Conservation (phyloP, 352 stramenopile genomes). For the Lagenidium sp. region DNA sequence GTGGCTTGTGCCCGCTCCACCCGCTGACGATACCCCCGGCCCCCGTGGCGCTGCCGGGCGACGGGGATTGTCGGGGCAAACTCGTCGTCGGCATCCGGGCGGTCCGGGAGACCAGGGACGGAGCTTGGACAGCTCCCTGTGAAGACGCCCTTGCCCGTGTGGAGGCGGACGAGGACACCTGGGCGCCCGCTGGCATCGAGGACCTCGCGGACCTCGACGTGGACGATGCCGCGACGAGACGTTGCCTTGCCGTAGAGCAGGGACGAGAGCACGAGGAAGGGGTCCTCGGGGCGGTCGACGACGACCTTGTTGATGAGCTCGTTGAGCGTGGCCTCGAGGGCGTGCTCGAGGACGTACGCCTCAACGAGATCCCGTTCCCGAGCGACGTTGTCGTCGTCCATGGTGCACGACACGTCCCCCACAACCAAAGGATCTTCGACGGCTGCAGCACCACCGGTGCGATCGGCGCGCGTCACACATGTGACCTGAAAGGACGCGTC, state of each 20-base stretch:
- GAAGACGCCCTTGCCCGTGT: slow-evolving; percentile 66
- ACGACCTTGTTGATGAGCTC: slow-evolving; percentile 70
- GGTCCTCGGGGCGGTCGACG: slow-evolving; percentile 45
- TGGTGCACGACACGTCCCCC: too few relatives aligned
- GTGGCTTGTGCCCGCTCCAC: slow-evolving; percentile 21
- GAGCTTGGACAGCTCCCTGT: slow-evolving; percentile 32
- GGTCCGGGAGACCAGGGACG: slow-evolving; percentile 25
- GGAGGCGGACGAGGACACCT: slow-evolving; percentile 40
- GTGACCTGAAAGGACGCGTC: too few relatives aligned
- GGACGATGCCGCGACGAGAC: slow-evolving; percentile 53
- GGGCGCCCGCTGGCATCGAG: slow-evolving; percentile 29
- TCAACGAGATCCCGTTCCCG: slow-evolving; percentile 70
- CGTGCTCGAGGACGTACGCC: slow-evolving; percentile 59
- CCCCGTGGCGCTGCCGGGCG: slow-evolving; percentile 28
- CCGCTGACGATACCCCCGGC: slow-evolving; percentile 26
- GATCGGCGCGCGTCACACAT: too few relatives aligned
- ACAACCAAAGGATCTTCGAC: too few relatives aligned
- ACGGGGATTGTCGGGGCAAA: slow-evolving; percentile 14
- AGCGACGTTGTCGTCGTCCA: slow-evolving; percentile 10
- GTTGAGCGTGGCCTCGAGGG: slow-evolving; percentile 57
- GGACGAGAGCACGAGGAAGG: slow-evolving; percentile 58
- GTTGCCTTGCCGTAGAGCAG: slow-evolving; percentile 51
- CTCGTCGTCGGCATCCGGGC: slow-evolving; percentile 15
- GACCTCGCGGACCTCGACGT: slow-evolving; percentile 46
- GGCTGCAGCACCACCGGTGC: too few relatives aligned